Base-by-base conservation (phyloP, 257 asterid species). In the Plantago major region DNA sequence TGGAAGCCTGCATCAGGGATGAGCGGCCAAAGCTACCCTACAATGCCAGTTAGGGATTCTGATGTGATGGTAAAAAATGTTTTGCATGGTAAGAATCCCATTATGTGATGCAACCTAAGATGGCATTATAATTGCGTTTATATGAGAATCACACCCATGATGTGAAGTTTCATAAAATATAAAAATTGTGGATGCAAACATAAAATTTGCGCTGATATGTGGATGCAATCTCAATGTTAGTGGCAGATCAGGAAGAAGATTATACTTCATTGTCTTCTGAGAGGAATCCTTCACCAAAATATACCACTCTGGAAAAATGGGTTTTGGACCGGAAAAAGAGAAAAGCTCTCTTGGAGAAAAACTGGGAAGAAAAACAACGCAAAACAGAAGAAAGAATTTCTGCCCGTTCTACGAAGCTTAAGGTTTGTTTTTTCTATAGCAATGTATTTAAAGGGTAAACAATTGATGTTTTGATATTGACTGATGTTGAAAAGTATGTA, bases 301-400 rank as follows among this genome's bases (percentile, higher is more conserved):
- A 86, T 73, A 80, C 99, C 19, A 84, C 84, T 52, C 63, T 75
- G 33, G 97, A 87, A 53, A 87, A 76, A 67, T 87, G 96, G 99
- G 77, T 89, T 65, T 62, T 84, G 77, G 87, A 79, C 62, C 76
- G 77, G 47, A 84, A 73, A 76, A 93, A 87, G 77, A 83, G 95
- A 64, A 87, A 81, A 74, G 62, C 66, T 70, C 61, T 78, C 45
- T 65, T 73, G 43, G 97, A 87, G 71, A 82, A 79, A 75, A 79
- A 65, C 56, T 84, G 88, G 95, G 80, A 86, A 43, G 65, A 73
- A 73, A 93, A 93, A 69, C 90, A 83, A 73, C 90, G 73, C 71
- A 89, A 85, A 71, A 82, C 92, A 42, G 91, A 83, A 38, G 84
- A 83, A 61, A 87, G 74, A 72, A 83, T 89, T 65, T 82, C 94